Evolutionary conservation across 1,284 basidiomycete genomes (phyloP).

Genomic region (Ustilago sp.): DNA sequence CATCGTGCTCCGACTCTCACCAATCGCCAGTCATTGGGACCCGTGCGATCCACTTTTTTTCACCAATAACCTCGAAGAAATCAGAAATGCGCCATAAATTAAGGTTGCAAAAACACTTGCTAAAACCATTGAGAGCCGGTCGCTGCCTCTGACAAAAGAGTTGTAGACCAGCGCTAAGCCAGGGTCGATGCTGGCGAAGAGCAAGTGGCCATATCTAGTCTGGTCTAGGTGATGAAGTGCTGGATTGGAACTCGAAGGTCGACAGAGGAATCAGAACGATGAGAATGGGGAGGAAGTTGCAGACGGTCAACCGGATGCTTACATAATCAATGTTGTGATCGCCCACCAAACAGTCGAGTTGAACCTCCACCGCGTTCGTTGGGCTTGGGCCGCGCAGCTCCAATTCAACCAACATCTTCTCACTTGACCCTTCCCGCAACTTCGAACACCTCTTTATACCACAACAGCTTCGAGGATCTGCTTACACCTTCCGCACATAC

Average conservation of each 20-base stretch:
- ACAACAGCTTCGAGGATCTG: background rate
- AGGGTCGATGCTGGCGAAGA: background rate
- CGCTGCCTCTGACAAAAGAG: background rate
- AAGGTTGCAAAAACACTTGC: background rate
- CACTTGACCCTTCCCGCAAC: slow-evolving; percentile 3
- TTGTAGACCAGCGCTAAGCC: background rate
- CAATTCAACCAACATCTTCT: slow-evolving; percentile 32
- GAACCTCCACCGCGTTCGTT: slow-evolving; percentile 48
- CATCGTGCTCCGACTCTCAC: too few species aligned
- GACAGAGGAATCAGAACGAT: background rate
- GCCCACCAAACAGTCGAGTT: slow-evolving; percentile 9
- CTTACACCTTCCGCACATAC: background rate
- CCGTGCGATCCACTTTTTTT: too few species aligned
- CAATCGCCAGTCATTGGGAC: too few species aligned
- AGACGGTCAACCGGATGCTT: slow-evolving; percentile 12
- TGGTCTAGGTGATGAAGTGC: background rate
- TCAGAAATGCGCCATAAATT: background rate
- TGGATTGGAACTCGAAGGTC: background rate
- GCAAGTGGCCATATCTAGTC: background rate
- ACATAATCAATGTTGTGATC: slow-evolving; percentile 44
- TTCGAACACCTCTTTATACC: background rate
- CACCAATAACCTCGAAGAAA: too few species aligned
- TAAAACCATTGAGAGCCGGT: background rate
- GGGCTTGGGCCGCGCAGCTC: slow-evolving; percentile 42
- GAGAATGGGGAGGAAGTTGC: background rate